A percentile compares a stretch with the other conserved stretches of the same genome.
Conservation (phyloP, 2,329 filamentous ascomycete genomes). For the Sclerotiophoma versabilis region DNA sequence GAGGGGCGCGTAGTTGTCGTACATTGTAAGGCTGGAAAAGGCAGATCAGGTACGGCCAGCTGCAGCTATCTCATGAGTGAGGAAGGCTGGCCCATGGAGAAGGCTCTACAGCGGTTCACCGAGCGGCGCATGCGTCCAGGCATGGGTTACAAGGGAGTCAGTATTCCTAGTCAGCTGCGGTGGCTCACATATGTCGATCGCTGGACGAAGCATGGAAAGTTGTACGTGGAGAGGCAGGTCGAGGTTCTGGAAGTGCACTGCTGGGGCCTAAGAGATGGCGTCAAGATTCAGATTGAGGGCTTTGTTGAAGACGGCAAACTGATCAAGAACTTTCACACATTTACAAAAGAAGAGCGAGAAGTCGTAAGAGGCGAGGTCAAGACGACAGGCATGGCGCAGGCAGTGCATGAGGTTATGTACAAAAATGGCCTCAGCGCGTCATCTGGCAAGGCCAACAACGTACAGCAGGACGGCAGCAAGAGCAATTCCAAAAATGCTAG, state of each 20-base stretch:
- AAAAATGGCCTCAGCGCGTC: conserved; percentile 44
- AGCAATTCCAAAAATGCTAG: conserved; percentile 30
- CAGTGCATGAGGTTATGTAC: conserved; percentile 55
- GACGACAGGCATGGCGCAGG: conserved; percentile 53
- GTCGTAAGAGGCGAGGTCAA: conserved; percentile 65
- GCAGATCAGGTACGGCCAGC: conserved; percentile 84
- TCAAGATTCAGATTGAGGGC: conserved; percentile 85
- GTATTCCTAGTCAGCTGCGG: conserved; percentile 88
- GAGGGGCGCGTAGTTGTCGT: conserved; percentile 79
- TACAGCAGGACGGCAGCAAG: conserved; percentile 17
- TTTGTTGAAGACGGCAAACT: conserved; percentile 88
- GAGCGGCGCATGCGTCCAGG: conserved; percentile 85
- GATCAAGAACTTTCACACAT: conserved; percentile 84
- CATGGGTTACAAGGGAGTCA: conserved; percentile 82
- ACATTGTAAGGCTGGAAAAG: conserved; percentile 97
- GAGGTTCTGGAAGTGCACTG: conserved; percentile 89
- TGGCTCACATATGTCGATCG: conserved; percentile 89
- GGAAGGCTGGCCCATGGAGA: conserved; percentile 71
- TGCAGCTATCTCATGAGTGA: conserved; percentile 92
- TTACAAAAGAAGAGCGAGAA: conserved; percentile 73
- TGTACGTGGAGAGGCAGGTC: conserved; percentile 80
- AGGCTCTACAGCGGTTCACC: conserved; percentile 74
- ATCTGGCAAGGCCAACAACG: conserved; percentile 25
- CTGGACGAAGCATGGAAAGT: conserved; percentile 78
- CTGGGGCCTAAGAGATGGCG: conserved; percentile 86